Percentiles rank a stretch among this genome's conserved stretches.
Evolutionary conservation across 805 yeast genomes (phyloP).

Genomic region (Ogataea neopini): DNA sequence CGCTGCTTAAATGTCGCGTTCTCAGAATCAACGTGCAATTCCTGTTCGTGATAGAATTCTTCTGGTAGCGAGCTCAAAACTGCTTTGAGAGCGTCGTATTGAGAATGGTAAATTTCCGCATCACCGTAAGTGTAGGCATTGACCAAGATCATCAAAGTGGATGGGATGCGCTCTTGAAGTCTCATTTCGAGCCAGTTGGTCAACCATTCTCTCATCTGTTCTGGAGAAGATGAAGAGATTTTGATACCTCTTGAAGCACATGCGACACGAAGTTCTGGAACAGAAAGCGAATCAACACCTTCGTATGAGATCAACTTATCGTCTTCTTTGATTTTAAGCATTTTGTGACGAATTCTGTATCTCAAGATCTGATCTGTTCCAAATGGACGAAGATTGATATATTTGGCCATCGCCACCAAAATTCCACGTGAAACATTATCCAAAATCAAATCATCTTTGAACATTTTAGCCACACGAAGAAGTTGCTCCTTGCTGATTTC

Average conservation of each 20-base stretch:
- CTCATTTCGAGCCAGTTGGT: conserved; percentile 86
- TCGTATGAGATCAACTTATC: conserved; percentile 90
- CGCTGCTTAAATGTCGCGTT: conserved; percentile 68
- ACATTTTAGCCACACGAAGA: conserved; percentile 78
- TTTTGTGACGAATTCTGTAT: conserved; percentile 85
- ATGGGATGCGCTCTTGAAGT: conserved; percentile 82
- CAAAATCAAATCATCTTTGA: conserved; percentile 89
- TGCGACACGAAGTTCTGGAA: conserved; percentile 83
- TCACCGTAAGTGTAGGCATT: conserved; percentile 86
- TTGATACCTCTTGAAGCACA: conserved; percentile 93
- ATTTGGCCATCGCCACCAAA: conserved; percentile 87
- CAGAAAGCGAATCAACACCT: conserved; percentile 79
- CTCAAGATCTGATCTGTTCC: conserved; percentile 90
- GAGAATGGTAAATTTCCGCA: conserved; percentile 53
- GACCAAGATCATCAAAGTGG: conserved; percentile 79
- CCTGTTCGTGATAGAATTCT: conserved; percentile 94
- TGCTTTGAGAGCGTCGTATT: conserved; percentile 82
- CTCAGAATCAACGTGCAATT: conserved; percentile 74
- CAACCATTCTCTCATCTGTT: conserved; percentile 73
- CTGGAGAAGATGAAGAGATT: conserved; percentile 75
- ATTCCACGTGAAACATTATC: conserved; percentile 92
- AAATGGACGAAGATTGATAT: conserved; percentile 86
- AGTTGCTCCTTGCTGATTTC: conserved; percentile 67
- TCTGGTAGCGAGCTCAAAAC: conserved; percentile 90
- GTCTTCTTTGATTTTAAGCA: conserved; percentile 85